These are phyloP conservation scores for Phytophthora rubi DNA, from an alignment of 352 stramenopile genomes.

Conservation along the genomic window DNA sequence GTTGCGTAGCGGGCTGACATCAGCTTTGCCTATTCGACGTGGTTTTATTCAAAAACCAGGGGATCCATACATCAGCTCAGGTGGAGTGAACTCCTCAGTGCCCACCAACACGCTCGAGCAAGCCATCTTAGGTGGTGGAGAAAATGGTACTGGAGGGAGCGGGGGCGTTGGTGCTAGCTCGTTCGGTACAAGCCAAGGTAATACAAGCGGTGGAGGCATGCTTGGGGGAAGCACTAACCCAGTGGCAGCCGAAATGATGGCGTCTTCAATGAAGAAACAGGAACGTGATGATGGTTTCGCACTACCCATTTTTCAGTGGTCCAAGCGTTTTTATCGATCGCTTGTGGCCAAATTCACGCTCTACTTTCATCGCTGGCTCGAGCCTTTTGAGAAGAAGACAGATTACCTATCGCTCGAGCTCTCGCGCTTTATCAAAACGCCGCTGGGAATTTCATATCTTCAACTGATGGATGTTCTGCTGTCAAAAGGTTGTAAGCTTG, in stretches of 20 bases:
- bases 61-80: conserved; percentile 53
- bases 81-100: conserved; percentile 32
- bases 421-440: conserved; percentile 74
- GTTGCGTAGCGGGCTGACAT: conserved; percentile 51
- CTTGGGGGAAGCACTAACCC: conserved; percentile 53
- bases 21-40: conserved; percentile 43
- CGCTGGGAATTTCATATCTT: conserved; percentile 82
- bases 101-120: conserved; percentile 73
- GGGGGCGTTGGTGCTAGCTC: conserved; percentile 29
- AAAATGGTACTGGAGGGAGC: conserved; percentile 24
- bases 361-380: conserved; percentile 84
- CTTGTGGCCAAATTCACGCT: conserved; percentile 86
- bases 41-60: conserved; percentile 51
- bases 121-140: conserved; percentile 60
- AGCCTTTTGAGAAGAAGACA: conserved; percentile 69
- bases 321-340: conserved; percentile 82
- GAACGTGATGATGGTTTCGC: conserved; percentile 82
- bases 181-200: conserved; percentile 31
- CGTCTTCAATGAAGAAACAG: conserved; percentile 72
- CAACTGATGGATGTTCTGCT: conserved; percentile 84
- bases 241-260: conserved; percentile 82
- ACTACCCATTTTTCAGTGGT: conserved; percentile 84
- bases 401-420: conserved; percentile 71
- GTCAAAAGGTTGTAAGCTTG: conserved; percentile 58
- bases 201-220: conserved; percentile 27